These are phyloP conservation scores for Coriaria nepalensis DNA, from an alignment of 306 rosid genomes.

Conservation along the genomic window DNA sequence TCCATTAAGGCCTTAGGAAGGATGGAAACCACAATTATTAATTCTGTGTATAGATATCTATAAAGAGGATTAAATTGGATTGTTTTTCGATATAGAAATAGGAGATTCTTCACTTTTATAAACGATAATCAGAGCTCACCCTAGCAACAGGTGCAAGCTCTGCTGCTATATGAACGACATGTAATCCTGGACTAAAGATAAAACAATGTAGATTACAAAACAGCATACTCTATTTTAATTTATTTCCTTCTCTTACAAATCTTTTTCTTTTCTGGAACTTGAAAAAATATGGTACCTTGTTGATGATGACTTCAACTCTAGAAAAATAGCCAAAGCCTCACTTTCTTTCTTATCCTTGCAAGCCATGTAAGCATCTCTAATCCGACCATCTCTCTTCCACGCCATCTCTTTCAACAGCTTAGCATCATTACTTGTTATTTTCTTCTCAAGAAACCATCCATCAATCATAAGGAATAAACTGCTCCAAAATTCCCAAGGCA, in stretches of 20 bases:
- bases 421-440: constrained; percentile 57
- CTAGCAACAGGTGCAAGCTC: constrained; percentile 99
- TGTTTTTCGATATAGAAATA: too few relatives aligned
- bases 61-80: too few relatives aligned
- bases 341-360: constrained; percentile 46
- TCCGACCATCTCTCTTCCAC: constrained; percentile 59
- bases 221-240: constrained; percentile 4
- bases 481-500: constrained; percentile 96
- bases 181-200: constrained; percentile 64
- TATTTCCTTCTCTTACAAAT: too few relatives aligned
- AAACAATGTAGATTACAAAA: constrained; percentile 31
- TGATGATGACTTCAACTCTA: constrained; percentile 39
- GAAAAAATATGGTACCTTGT: constrained; percentile 39
- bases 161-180: constrained; percentile 83
- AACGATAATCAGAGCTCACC: constrained; percentile 25
- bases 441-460: constrained; percentile 84
- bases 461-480: constrained; percentile 65
- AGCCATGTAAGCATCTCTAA: constrained; percentile 46
- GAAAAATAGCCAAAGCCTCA: constrained; percentile 61
- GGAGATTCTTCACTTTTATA: too few relatives aligned
- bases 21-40: too few relatives aligned
- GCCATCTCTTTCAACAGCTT: constrained; percentile 62
- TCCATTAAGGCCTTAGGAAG: too few relatives aligned
- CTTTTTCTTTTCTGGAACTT: too few relatives aligned
- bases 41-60: too few relatives aligned